Conservation (phyloP, 1,139 yeast genomes). For the Magnusiomyces sp. region DNA sequence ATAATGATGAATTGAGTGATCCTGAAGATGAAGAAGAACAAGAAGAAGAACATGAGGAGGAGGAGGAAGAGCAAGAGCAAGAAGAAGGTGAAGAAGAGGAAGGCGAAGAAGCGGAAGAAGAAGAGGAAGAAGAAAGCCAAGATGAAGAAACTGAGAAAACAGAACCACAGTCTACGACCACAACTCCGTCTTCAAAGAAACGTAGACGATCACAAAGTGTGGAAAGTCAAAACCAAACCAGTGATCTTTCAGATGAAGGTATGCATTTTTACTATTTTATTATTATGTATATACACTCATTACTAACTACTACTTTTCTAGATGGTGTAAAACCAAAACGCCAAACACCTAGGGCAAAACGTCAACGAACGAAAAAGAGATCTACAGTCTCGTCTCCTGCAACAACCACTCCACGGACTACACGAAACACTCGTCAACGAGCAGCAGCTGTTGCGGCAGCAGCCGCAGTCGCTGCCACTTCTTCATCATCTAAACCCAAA, state of each 20-base stretch:
- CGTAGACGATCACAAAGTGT: constrained; percentile 7
- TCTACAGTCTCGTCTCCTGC: too few relatives aligned
- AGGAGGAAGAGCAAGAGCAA: constrained; percentile 13
- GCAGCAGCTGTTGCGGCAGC: constrained; percentile 13
- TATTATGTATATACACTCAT: background rate
- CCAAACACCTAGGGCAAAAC: constrained; percentile 13
- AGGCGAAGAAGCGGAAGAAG: background rate
- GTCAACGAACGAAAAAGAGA: constrained; percentile 13
- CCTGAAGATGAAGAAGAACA: constrained; percentile 22
- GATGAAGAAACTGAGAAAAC: too few relatives aligned
- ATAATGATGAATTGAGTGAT: too few relatives aligned
- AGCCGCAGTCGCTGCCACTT: constrained; percentile 5
- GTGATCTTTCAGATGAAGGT: constrained; percentile 9
- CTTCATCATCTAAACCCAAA: background rate
- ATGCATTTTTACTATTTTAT: background rate
- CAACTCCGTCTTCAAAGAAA: background rate
- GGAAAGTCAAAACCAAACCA: constrained; percentile 2
- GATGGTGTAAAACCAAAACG: too few relatives aligned
- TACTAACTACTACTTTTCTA: too few relatives aligned
- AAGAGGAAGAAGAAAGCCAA: too few relatives aligned
- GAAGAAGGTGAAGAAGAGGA: too few relatives aligned
- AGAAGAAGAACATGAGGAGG: background rate
- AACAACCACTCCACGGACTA: constrained; percentile 6
- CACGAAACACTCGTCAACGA: constrained; percentile 11
- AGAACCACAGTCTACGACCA: too few relatives aligned